Percentiles rank a stretch among this genome's conserved stretches.
These are phyloP conservation scores for Gaertneriomyces sp. DNA, from an alignment of 192 early-diverging fungal species.

Conservation along the genomic window DNA sequence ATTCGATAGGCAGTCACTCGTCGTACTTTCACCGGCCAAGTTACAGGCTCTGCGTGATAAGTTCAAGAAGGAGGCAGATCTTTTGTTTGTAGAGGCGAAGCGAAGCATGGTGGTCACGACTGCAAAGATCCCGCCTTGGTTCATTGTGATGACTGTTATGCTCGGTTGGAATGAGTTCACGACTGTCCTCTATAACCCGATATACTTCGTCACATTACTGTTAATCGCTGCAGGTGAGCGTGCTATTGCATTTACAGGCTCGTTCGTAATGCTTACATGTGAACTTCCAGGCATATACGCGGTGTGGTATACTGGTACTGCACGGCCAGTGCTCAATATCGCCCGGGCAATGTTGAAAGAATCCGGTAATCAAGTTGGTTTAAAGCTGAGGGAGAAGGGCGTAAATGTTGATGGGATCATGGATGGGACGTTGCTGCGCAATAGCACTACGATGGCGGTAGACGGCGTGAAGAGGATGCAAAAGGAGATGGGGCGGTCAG, in stretches of 20 bases:
- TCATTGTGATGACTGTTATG: slow-evolving; percentile 69
- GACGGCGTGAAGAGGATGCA: slow-evolving; percentile 7
- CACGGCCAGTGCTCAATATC: slow-evolving; percentile 36
- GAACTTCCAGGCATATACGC: slow-evolving; percentile 33
- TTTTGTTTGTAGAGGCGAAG: slow-evolving; percentile 93
- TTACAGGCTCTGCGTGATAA: slow-evolving; percentile 58
- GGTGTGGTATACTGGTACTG: slow-evolving; percentile 41
- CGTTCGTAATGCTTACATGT: slow-evolving; percentile 13
- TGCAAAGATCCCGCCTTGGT: slow-evolving; percentile 82
- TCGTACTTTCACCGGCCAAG: slow-evolving; percentile 37
- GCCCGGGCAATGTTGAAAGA: slow-evolving; percentile 35
- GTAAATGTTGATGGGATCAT: slow-evolving; percentile 30
- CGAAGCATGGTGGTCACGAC: slow-evolving; percentile 84
- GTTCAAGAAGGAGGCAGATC: slow-evolving; percentile 88
- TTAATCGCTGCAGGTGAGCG: slow-evolving; percentile 24
- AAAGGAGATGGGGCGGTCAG: neutral
- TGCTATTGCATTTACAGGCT: neutral
- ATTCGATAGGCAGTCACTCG: slow-evolving; percentile 36
- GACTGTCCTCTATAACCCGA: slow-evolving; percentile 76
- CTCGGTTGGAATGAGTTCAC: slow-evolving; percentile 98
- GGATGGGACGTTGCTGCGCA: slow-evolving; percentile 6
- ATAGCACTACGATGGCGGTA: neutral
- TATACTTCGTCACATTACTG: slow-evolving; percentile 64
- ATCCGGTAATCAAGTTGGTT: slow-evolving; percentile 25
- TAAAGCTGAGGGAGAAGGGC: slow-evolving; percentile 29